These are phyloP conservation scores for Phoma sp. DNA, from an alignment of 2,329 filamentous ascomycete genomes.

Conservation along the genomic window DNA sequence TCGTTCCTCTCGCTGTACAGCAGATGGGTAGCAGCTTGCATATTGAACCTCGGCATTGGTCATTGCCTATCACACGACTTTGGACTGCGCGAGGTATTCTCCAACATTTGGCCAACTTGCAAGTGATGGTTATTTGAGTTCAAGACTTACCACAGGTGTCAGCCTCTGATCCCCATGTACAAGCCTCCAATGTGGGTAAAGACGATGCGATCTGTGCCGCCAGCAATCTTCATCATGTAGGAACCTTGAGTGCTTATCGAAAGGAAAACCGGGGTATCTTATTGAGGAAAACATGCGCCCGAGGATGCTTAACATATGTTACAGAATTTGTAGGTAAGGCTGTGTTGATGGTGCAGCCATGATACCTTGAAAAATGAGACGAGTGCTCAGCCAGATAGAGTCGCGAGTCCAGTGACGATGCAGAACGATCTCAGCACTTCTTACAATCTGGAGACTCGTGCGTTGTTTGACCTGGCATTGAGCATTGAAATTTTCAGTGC, in stretches of 20 bases:
- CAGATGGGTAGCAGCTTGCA: too few relatives aligned
- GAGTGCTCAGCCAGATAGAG: not conserved
- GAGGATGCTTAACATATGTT: slow-evolving; percentile 2
- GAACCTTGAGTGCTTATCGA: not conserved
- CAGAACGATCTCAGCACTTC: not conserved
- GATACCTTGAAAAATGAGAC: not conserved
- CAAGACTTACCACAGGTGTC: not conserved
- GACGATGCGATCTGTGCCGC: not conserved
- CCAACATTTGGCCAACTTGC: too few relatives aligned
- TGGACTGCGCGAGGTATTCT: too few relatives aligned
- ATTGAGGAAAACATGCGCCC: slow-evolving; percentile 3
- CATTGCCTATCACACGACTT: too few relatives aligned
- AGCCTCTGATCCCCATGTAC: not conserved
- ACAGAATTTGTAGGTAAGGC: not conserved
- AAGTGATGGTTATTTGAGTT: not conserved
- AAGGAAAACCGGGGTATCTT: slow-evolving; percentile 11
- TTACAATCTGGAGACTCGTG: not conserved
- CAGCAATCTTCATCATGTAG: not conserved
- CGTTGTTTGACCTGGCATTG: not conserved
- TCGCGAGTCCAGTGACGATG: not conserved
- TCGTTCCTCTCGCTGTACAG: slow-evolving; percentile 3
- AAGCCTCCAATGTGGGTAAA: not conserved
- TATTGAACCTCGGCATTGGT: too few relatives aligned
- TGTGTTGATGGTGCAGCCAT: not conserved
- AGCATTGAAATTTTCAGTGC: not conserved